Evolutionary conservation across 345 rosid genomes (phyloP).

Genomic region (Rhodamnia rubescens): DNA sequence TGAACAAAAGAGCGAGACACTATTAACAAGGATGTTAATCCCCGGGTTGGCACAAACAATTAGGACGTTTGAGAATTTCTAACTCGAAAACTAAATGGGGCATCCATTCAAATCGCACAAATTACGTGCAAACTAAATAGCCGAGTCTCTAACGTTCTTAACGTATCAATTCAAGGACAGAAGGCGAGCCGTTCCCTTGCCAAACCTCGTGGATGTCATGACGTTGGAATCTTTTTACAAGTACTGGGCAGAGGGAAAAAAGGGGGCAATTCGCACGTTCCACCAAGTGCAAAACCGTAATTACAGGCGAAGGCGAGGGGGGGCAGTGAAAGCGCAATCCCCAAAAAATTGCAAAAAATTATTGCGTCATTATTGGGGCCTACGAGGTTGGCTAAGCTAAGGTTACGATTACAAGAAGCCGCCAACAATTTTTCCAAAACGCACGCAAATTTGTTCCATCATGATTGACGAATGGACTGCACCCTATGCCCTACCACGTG

Average conservation of each 20-base stretch:
- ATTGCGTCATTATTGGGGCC: neutral
- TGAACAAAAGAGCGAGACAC: rapidly evolving
- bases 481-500: neutral
- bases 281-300: too few species aligned
- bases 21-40: neutral
- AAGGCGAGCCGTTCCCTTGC: neutral
- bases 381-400: neutral
- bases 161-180: neutral
- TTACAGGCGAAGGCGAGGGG: neutral
- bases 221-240: neutral
- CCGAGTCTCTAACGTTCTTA: rapidly evolving
- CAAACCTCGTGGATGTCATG: neutral
- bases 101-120: rapidly evolving
- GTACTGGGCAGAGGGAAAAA: rapidly evolving
- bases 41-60: neutral
- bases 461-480: neutral
- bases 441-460: neutral
- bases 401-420: neutral
- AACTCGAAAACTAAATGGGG: rapidly evolving
- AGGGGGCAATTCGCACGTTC: neutral
- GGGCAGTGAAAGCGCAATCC: neutral
- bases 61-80: neutral
- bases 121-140: rapidly evolving
- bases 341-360: neutral
- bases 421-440: neutral